phyloP scores from a whole-genome alignment of 1,139 yeast genomes.

The Lodderomyces beijingensis region DNA sequence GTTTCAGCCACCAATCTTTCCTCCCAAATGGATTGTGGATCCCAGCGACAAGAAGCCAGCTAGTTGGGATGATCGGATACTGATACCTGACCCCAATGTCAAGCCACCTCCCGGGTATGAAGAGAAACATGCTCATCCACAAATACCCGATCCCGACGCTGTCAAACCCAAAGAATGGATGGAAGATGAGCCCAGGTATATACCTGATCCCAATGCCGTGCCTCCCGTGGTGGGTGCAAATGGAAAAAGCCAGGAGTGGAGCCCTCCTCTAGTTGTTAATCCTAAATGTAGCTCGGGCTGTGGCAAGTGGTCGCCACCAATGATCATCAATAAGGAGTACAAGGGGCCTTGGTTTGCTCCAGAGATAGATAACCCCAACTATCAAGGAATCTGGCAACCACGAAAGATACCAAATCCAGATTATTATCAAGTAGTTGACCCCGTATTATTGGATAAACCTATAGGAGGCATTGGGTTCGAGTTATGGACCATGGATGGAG shows the following conservation, averaged over 20 bases:
- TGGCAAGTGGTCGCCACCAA: slow-evolving; percentile 61
- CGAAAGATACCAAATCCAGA: slow-evolving; percentile 61
- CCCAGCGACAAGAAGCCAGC: slow-evolving; percentile 61
- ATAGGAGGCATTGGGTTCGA: slow-evolving; percentile 87
- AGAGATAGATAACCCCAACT: slow-evolving; percentile 64
- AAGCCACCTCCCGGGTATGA: slow-evolving; percentile 82
- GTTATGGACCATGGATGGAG: slow-evolving; percentile 80
- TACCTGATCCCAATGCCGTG: slow-evolving; percentile 61
- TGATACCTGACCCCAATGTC: slow-evolving; percentile 63
- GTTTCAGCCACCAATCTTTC: slow-evolving; percentile 61
- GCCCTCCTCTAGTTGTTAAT: slow-evolving; percentile 62
- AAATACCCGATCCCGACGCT: slow-evolving; percentile 63
- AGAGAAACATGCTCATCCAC: slow-evolving; percentile 49
- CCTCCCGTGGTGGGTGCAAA: slow-evolving; percentile 63
- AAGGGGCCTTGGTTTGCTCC: slow-evolving; percentile 79
- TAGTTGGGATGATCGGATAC: slow-evolving; percentile 70
- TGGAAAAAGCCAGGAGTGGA: slow-evolving; percentile 62
- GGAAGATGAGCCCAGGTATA: slow-evolving; percentile 52
- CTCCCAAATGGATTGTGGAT: slow-evolving; percentile 62
- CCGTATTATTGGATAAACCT: slow-evolving; percentile 59
- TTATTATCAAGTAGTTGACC: slow-evolving; percentile 55
- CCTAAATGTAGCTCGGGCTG: slow-evolving; percentile 75
- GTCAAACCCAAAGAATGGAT: slow-evolving; percentile 76
- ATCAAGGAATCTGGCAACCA: slow-evolving; percentile 79
- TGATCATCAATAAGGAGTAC: slow-evolving; percentile 62